phyloP scores from a whole-genome alignment of 768 basidiomycete genomes.

The Tulasnella sp. region DNA sequence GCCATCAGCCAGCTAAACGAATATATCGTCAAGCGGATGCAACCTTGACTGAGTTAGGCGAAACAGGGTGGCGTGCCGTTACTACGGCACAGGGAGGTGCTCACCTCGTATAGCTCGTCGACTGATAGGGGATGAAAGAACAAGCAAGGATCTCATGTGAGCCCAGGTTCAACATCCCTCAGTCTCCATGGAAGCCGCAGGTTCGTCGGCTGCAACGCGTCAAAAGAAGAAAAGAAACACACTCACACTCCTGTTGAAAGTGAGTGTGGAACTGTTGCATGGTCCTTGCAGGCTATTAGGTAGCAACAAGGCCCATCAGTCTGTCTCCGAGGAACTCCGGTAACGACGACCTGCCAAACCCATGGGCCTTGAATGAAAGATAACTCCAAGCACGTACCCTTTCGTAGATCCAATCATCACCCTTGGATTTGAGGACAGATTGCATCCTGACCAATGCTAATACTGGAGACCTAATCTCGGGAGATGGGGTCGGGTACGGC shows the following conservation, averaged over 20 bases:
- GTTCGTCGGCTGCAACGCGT: too few relatives aligned
- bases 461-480: too few relatives aligned
- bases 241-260: slow-evolving; percentile 12
- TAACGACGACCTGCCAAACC: neutral
- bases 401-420: neutral
- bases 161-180: neutral
- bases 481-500: too few relatives aligned
- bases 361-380: neutral
- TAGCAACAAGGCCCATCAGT: neutral
- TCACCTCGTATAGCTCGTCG: slow-evolving; percentile 13
- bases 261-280: slow-evolving; percentile 14
- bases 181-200: too few relatives aligned
- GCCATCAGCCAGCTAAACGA: slow-evolving; percentile 3
- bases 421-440: neutral
- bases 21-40: slow-evolving; percentile 1
- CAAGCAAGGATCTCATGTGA: neutral
- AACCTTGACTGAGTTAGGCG: too few relatives aligned
- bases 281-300: neutral
- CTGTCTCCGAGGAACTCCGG: neutral
- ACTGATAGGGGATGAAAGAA: neutral
- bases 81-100: neutral
- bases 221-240: too few relatives aligned
- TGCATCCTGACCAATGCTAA: too few relatives aligned
- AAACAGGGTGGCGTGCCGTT: too few relatives aligned
- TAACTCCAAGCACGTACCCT: neutral